Percentiles rank a stretch among this genome's conserved stretches.
These are phyloP conservation scores for Lolium rigidum DNA, from an alignment of 176 grass and related monocot species.

Conservation along the genomic window DNA sequence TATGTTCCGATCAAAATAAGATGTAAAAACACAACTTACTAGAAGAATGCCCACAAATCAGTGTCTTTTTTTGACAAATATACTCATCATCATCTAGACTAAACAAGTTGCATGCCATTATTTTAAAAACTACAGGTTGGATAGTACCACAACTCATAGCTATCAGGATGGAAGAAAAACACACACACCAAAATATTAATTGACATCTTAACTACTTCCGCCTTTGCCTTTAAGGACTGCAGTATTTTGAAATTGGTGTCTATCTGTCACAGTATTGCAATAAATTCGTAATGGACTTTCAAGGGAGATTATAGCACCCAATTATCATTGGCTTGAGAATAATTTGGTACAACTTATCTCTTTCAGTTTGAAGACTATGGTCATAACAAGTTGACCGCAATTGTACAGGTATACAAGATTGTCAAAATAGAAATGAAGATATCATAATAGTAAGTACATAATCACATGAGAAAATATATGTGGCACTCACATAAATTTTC, in stretches of 20 bases:
- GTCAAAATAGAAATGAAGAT: conserved; percentile 27
- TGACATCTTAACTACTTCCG: conserved; percentile 10
- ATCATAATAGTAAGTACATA: conserved; percentile 3
- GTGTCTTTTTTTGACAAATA: conserved; percentile 30
- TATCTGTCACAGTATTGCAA: conserved; percentile 10
- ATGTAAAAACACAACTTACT: not conserved
- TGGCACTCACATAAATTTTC: conserved; percentile 73
- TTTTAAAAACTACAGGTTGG: conserved; percentile 11
- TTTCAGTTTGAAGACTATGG: conserved; percentile 36
- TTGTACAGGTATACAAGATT: conserved; percentile 23
- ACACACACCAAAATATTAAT: conserved; percentile 31
- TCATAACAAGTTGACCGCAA: conserved; percentile 10
- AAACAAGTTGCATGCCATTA: conserved; percentile 31
- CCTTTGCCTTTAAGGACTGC: not conserved
- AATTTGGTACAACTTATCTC: conserved; percentile 10
- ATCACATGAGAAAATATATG: conserved; percentile 35
- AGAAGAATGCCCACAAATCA: conserved; percentile 29
- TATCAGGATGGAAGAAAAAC: conserved; percentile 35
- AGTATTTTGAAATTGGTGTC: not conserved
- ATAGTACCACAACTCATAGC: conserved; percentile 20
- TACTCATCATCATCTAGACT: conserved; percentile 8
- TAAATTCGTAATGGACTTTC: conserved; percentile 18
- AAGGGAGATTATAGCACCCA: conserved; percentile 20
- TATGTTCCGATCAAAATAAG: conserved; percentile 28
- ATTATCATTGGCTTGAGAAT: conserved; percentile 6